Conservation (phyloP, 352 stramenopile genomes). For the Pythium aphanidermatum region DNA sequence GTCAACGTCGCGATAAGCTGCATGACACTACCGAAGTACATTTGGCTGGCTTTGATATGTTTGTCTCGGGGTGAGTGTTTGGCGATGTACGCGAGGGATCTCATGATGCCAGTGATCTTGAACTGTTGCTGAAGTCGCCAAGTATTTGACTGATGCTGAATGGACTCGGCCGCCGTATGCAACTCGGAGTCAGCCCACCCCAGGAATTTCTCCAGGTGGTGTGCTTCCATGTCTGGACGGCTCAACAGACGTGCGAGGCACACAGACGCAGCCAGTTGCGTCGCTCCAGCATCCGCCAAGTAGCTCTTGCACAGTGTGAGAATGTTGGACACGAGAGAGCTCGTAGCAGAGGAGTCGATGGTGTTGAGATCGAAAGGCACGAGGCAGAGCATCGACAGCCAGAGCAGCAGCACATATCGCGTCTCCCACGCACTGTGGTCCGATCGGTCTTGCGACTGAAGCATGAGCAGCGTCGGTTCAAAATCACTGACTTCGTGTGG, state of each 20-base stretch:
- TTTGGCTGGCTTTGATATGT: conserved; percentile 56
- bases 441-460: conserved; percentile 82
- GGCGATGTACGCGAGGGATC: conserved; percentile 68
- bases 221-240: conserved; percentile 93
- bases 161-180: conserved; percentile 16
- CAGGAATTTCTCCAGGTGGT: conserved; percentile 89
- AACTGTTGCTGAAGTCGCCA: conserved; percentile 37
- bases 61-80: conserved; percentile 71
- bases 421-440: conserved; percentile 72
- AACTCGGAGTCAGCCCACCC: conserved; percentile 81
- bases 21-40: conserved; percentile 76
- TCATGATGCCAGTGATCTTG: conserved; percentile 80
- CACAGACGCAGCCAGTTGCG: conserved; percentile 90
- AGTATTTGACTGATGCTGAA: conserved; percentile 13
- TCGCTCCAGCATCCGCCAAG: conserved; percentile 74
- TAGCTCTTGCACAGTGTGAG: conserved; percentile 84
- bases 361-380: conserved; percentile 96
- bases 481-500: conserved; percentile 95
- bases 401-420: conserved; percentile 92
- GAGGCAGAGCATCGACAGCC: conserved; percentile 96
- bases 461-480: conserved; percentile 89
- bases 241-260: conserved; percentile 93
- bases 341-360: conserved; percentile 87
- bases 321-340: conserved; percentile 73
- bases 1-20: conserved; percentile 54